Evolutionary conservation across 1,139 yeast species (phyloP).

Genomic region (Hyphopichia buzzinii): DNA sequence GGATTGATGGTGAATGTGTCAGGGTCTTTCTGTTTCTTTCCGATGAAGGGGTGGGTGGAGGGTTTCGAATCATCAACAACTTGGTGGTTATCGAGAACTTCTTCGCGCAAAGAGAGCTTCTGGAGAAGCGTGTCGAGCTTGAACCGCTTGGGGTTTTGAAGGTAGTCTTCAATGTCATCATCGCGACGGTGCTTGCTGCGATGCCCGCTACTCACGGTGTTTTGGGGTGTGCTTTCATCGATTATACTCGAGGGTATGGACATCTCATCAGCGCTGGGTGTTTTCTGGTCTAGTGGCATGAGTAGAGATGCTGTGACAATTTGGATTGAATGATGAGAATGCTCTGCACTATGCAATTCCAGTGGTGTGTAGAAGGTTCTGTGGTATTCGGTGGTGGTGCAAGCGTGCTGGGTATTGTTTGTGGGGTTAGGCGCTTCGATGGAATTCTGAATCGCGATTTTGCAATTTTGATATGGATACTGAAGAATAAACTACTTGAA

Average conservation of each 20-base stretch:
- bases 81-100: neutral
- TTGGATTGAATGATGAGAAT: neutral
- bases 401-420: too few species aligned
- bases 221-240: too few species aligned
- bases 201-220: too few species aligned
- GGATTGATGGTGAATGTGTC: constrained; percentile 13
- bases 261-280: too few species aligned
- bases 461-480: too few species aligned
- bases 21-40: neutral
- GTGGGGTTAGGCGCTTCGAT: too few species aligned
- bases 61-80: neutral
- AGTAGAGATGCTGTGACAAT: neutral
- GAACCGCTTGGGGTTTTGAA: constrained; percentile 17
- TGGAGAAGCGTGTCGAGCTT: constrained; percentile 23
- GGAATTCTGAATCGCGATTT: too few species aligned
- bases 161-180: constrained; percentile 7
- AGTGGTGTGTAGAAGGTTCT: too few species aligned
- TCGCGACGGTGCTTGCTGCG: constrained; percentile 5
- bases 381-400: too few species aligned
- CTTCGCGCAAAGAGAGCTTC: constrained; percentile 15
- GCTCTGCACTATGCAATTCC: too few species aligned
- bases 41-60: constrained; percentile 4
- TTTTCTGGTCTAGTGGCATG: neutral
- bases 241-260: too few species aligned
- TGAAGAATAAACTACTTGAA: too few species aligned